A percentile compares a stretch with the other conserved stretches of the same genome.
These are phyloP conservation scores for Lachancea sp. DNA, from an alignment of 805 yeast species.

Conservation along the genomic window DNA sequence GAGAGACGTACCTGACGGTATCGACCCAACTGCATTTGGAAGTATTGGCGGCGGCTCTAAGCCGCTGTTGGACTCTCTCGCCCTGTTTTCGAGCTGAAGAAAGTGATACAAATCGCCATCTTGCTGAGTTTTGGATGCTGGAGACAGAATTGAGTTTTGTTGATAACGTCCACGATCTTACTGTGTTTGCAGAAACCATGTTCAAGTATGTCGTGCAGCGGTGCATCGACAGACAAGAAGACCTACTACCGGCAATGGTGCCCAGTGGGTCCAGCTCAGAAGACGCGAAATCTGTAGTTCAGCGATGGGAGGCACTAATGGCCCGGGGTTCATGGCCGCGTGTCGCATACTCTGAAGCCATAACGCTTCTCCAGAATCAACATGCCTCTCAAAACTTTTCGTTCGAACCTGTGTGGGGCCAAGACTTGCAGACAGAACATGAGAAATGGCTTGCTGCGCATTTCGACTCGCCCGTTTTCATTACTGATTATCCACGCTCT, in stretches of 20 bases:
- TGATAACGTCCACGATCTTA: slow-evolving; percentile 50
- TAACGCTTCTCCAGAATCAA: slow-evolving; percentile 42
- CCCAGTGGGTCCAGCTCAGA: slow-evolving; percentile 18
- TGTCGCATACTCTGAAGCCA: slow-evolving; percentile 71
- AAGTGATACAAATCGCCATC: slow-evolving; percentile 84
- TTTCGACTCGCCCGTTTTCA: slow-evolving; percentile 72
- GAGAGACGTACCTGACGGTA: slow-evolving; percentile 70
- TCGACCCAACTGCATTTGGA: slow-evolving; percentile 91
- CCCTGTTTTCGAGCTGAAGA: slow-evolving; percentile 95
- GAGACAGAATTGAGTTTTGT: slow-evolving; percentile 84
- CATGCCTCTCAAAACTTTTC: slow-evolving; percentile 30
- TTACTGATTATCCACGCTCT: slow-evolving; percentile 75
- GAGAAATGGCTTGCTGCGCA: slow-evolving; percentile 85
- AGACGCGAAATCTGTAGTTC: slow-evolving; percentile 28
- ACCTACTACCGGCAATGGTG: slow-evolving; percentile 13
- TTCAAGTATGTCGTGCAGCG: slow-evolving; percentile 43
- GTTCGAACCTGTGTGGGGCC: slow-evolving; percentile 59
- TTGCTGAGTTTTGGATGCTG: slow-evolving; percentile 96
- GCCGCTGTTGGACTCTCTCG: slow-evolving; percentile 78
- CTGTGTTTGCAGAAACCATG: slow-evolving; percentile 65
- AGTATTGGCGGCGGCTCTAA: slow-evolving; percentile 63
- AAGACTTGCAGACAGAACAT: slow-evolving; percentile 70
- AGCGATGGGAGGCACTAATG: slow-evolving; percentile 57
- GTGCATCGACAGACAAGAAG: slow-evolving; percentile 25
- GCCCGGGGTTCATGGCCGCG: slow-evolving; percentile 49